These are phyloP conservation scores for Penicillium sp. DNA, from an alignment of 2,329 filamentous ascomycete species.

Conservation along the genomic window DNA sequence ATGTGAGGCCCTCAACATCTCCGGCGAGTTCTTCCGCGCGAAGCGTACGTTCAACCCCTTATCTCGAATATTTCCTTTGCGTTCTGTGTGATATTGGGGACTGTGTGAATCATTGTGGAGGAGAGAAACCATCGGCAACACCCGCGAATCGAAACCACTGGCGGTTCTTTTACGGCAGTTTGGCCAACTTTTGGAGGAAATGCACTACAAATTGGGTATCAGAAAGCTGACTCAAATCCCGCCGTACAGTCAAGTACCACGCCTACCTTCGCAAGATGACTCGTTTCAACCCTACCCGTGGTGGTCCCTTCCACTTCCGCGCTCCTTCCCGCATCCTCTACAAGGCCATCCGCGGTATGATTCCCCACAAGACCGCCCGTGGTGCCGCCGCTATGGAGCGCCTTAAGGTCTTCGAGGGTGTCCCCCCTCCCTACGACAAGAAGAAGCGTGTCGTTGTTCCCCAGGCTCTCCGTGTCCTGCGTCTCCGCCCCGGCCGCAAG, in stretches of 20 bases:
- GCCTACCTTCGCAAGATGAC: slow-evolving; percentile 99
- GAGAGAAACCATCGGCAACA: slow-evolving; percentile 1
- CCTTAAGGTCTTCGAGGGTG: slow-evolving; percentile 99
- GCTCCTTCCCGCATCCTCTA: slow-evolving; percentile 99
- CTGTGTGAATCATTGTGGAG: slow-evolving; percentile 7
- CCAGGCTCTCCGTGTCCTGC: slow-evolving; percentile 93
- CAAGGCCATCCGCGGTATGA: slow-evolving; percentile 99
- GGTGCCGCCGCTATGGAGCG: slow-evolving; percentile 95
- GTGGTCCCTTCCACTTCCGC: slow-evolving; percentile 99
- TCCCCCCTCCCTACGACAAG: slow-evolving; percentile 98
- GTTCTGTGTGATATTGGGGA: slow-evolving; percentile 7
- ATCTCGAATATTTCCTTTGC: slow-evolving; percentile 18
- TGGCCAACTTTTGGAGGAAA: not conserved
- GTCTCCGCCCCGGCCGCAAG: slow-evolving; percentile 98
- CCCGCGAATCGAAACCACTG: slow-evolving; percentile 1
- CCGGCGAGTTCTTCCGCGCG: slow-evolving; percentile 99
- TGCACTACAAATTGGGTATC: slow-evolving; percentile 1
- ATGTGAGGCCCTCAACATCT: slow-evolving; percentile 99
- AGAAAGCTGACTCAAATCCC: slow-evolving; percentile 47
- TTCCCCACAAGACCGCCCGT: slow-evolving; percentile 99
- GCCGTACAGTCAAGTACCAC: slow-evolving; percentile 92
- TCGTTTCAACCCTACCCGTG: slow-evolving; percentile 98
- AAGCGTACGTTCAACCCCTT: slow-evolving; percentile 78
- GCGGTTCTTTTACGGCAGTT: not conserved
- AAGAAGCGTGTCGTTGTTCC: slow-evolving; percentile 99